Base-by-base conservation (phyloP, 345 rosid genomes). In the Salix viminalis region DNA sequence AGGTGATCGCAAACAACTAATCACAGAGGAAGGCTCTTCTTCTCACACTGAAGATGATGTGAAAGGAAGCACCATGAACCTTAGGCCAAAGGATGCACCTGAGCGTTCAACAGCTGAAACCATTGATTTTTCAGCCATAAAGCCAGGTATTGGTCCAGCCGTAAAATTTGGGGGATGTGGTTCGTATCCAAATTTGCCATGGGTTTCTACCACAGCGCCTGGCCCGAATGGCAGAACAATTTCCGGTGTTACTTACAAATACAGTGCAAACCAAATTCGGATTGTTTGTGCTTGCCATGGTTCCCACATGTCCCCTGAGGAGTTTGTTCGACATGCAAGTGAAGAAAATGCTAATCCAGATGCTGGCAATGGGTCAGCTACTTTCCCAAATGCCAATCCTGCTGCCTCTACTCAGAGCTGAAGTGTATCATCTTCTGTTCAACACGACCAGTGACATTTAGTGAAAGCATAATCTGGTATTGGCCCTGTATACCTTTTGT, bases 221-320 rank as follows among this genome's bases (percentile, higher is more conserved):
- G 97, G 97, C 44, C 97, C 92, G 6, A 88, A 96, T 26, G 97
- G 99, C 3, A 82, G 91, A 81, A 90, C 97, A 23, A 92, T 96
- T 70, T 96, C 98, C 0, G 99, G 99, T 67, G 99, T 96, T 19
- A 87, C 98, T 15, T 96, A 96, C 80, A 81, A 84, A 75, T 96
- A 69, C 89, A 91, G 86, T 10, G 76, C 89, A 13, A 90, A 86
- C 84, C 97, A 89, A 82, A 88, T 96, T 72, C 87, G 81, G 83
- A 93, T 96, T 10, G 99, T 96, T 15, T 96, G 99, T 32, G 99
- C 98, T 79, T 96, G 99, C 77, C 99, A 96, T n/a, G 88, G 99
- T 72, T 71, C 79, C 5, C 99, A 96, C 76, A 85, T 94, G 98
- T 87, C 90, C 39, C 98, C 97, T 1, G 98, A 96, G 81, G 99